phyloP scores from a whole-genome alignment of 2,329 filamentous ascomycete genomes.

The Pezicula carpinea region DNA sequence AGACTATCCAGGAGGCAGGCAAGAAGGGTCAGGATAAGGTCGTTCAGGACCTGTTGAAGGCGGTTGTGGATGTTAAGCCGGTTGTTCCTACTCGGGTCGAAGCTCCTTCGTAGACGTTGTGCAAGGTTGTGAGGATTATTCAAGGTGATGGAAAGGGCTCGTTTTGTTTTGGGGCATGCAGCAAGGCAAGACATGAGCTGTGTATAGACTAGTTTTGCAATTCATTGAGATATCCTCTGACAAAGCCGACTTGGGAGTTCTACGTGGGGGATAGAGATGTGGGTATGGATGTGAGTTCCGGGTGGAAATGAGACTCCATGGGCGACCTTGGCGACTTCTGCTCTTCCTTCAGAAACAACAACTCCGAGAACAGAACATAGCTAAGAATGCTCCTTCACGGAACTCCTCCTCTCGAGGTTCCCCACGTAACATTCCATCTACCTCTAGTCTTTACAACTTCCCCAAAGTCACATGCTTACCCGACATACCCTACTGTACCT shows the following conservation, averaged over 20 bases:
- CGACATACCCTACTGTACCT: conserved; percentile 3
- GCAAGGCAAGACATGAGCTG: conserved; percentile 4
- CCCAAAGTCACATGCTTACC: conserved; percentile 13
- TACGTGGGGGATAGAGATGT: too few species aligned
- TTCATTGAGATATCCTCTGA: conserved; percentile 18
- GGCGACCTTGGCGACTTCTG: too few species aligned
- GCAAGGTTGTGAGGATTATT: not conserved
- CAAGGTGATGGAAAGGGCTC: not conserved
- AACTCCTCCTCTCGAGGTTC: not conserved
- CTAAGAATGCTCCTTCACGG: not conserved
- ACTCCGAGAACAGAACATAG: not conserved
- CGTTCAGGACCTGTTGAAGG: conserved; percentile 74
- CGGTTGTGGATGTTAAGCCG: conserved; percentile 81
- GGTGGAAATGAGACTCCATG: too few species aligned
- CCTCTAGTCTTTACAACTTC: not conserved
- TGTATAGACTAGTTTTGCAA: conserved; percentile 24
- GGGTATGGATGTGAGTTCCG: too few species aligned
- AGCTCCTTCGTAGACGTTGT: conserved; percentile 22
- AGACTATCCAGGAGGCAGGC: conserved; percentile 76
- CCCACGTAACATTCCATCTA: conserved; percentile 10
- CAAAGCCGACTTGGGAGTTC: not conserved
- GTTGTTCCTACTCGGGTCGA: conserved; percentile 46
- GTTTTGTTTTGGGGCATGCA: not conserved
- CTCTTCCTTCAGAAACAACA: too few species aligned
- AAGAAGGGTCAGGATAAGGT: conserved; percentile 76